Evolutionary conservation across 192 early-diverging fungal genomes (phyloP).

Genomic region (Linnemannia schmuckeri): DNA sequence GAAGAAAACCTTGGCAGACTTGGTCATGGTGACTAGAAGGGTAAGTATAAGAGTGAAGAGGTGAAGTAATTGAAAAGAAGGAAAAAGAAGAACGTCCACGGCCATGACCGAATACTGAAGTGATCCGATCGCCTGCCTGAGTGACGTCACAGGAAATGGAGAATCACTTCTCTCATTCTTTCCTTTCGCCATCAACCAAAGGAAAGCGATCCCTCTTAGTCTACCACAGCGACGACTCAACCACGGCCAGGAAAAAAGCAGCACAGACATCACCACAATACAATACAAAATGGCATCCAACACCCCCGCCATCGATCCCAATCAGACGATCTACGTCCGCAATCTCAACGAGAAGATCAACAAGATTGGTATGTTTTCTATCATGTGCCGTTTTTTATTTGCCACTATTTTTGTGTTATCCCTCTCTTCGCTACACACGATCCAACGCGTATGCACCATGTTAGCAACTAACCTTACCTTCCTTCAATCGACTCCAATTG

Average conservation of each 20-base stretch:
- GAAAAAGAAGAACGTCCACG: neutral
- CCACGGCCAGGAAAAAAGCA: neutral
- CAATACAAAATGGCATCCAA: slow-evolving; percentile 30
- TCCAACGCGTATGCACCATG: neutral
- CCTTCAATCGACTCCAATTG: neutral
- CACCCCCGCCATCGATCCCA: slow-evolving; percentile 66
- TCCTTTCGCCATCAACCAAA: neutral
- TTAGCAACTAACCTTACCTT: neutral
- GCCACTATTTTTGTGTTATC: neutral
- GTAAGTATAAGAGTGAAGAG: neutral
- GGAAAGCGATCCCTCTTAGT: neutral
- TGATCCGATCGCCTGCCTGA: no score
- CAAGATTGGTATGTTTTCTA: slow-evolving; percentile 71
- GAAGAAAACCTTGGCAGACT: slow-evolving; percentile 75
- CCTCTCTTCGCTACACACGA: neutral
- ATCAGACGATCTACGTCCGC: slow-evolving; percentile 87
- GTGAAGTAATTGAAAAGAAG: neutral
- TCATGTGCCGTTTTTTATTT: neutral
- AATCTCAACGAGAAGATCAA: slow-evolving; percentile 80
- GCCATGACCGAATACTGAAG: no score
- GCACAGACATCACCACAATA: neutral
- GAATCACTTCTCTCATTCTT: neutral
- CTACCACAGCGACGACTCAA: neutral
- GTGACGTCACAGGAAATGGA: no score
- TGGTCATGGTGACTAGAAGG: slow-evolving; percentile 59